These are phyloP conservation scores for Umbelopsis sp. DNA, from an alignment of 371 early-diverging fungal species.

Conservation along the genomic window DNA sequence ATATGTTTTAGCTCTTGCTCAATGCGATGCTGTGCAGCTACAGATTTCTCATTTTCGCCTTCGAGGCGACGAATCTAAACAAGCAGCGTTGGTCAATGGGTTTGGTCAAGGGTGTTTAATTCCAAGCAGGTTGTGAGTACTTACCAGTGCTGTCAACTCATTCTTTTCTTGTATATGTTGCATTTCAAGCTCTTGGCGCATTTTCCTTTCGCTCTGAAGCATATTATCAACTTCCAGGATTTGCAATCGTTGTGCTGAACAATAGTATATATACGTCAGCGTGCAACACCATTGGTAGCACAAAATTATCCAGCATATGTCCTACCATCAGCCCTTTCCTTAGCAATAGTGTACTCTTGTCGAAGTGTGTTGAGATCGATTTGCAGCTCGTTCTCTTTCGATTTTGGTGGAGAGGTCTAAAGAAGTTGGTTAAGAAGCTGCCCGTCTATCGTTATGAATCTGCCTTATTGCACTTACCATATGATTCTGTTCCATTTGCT, in stretches of 20 bases:
- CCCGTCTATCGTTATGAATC: not conserved
- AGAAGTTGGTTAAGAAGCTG: not conserved
- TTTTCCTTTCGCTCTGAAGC: conserved; percentile 11
- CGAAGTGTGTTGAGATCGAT: not conserved
- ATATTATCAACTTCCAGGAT: conserved; percentile 11
- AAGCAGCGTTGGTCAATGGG: not conserved
- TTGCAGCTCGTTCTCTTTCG: conserved; percentile 2
- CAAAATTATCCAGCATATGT: not conserved
- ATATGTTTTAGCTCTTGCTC: conserved; percentile 6
- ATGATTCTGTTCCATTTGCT: conserved; percentile 4
- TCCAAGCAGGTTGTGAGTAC: not conserved
- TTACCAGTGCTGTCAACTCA: not conserved
- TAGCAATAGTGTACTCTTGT: not conserved
- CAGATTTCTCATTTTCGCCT: conserved; percentile 11
- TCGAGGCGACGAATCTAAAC: conserved; percentile 1
- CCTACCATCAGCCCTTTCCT: conserved; percentile 6
- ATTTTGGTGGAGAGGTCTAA: not conserved
- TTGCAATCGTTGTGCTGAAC: conserved; percentile 8
- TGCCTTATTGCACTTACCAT: not conserved
- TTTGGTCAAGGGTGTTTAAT: not conserved
- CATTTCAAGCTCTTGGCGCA: conserved; percentile 16
- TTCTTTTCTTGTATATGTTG: conserved; percentile 14
- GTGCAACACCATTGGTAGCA: not conserved
- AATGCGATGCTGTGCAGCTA: conserved; percentile 2
- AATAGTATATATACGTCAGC: not conserved